Evolutionary conservation across 208 protist species (phyloP), one percentile per base, ranked within the genome.

Genomic region (Acanthamoeba triangularis): DNA sequence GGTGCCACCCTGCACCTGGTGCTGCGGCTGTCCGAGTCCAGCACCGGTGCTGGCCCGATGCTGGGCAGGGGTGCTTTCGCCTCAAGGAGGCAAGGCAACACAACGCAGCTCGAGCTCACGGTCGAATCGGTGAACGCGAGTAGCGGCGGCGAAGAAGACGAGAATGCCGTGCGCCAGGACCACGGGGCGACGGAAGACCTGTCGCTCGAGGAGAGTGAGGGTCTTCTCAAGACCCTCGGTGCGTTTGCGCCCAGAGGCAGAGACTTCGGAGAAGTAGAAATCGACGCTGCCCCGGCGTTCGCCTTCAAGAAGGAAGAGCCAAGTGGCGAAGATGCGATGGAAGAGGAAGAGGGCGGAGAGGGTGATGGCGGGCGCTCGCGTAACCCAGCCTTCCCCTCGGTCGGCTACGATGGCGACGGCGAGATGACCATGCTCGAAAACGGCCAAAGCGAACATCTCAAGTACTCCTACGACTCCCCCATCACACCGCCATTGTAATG

Each of bases 1-100:
- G 76, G 76, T 14, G 76, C 76, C 10, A 52, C 37, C 20, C 13
- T 85, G 35, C 76, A 85, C 20, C 41, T 85, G 37, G 76, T 85
- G 18, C 37, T 85, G 76, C 76, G 41, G 11, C 76, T 85, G 47
- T 25, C 28, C 33, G n/a, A n/a, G 65, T 37, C 30, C 6, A 10
- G 35, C 74, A 13, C 3, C 74, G 8, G 2, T 1, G 25, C 35
- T 49, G 25, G 74, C 74, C 37, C 23, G 1, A 80, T 14, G 41
- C 16, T 41, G 3, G 1, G 4, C 37, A 52, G 3, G 28, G 44
- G 4, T 8, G 37, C 35, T 44, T 5, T 78, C 14, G n/a, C n/a
- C 18, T 1, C 35, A 23, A 80, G 47, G 72, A 16, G 28, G 30
- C 18, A 65, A 65, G 65, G 65, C 65, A 74, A 74, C 65, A 74